Evolutionary conservation across 1,284 basidiomycete genomes (phyloP).

Genomic region (Trichosporon sp.): DNA sequence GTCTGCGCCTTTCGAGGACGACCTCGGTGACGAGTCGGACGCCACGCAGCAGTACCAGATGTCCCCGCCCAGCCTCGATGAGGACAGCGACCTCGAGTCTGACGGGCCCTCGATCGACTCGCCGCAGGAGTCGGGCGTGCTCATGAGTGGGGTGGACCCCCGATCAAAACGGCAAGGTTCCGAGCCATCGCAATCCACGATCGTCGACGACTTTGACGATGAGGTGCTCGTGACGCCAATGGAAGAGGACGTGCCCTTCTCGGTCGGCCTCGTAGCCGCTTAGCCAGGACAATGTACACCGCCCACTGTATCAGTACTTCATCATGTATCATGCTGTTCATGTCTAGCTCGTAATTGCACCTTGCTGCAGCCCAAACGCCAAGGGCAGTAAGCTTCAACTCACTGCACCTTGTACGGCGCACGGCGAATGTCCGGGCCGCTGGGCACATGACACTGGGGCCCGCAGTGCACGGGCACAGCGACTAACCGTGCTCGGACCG

Average conservation of each 20-base stretch:
- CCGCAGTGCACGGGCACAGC: not conserved
- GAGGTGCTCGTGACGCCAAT: not conserved
- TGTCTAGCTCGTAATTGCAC: not conserved
- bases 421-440: no score
- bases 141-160: not conserved
- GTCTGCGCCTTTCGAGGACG: not conserved
- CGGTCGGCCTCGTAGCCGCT: not conserved
- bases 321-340: conserved; percentile 2
- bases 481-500: not conserved
- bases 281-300: not conserved
- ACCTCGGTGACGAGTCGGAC: not conserved
- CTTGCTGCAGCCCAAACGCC: not conserved
- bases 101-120: not conserved
- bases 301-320: not conserved
- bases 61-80: not conserved
- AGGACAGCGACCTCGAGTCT: not conserved
- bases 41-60: not conserved
- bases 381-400: not conserved
- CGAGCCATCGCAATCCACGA: not conserved
- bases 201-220: not conserved
- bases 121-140: not conserved
- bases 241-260: not conserved
- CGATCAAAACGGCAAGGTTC: not conserved
- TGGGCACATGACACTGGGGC: not conserved
- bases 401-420: no score